Base-by-base conservation (phyloP, 2,329 filamentous ascomycete genomes). In the Ceratocystis ficicola region DNA sequence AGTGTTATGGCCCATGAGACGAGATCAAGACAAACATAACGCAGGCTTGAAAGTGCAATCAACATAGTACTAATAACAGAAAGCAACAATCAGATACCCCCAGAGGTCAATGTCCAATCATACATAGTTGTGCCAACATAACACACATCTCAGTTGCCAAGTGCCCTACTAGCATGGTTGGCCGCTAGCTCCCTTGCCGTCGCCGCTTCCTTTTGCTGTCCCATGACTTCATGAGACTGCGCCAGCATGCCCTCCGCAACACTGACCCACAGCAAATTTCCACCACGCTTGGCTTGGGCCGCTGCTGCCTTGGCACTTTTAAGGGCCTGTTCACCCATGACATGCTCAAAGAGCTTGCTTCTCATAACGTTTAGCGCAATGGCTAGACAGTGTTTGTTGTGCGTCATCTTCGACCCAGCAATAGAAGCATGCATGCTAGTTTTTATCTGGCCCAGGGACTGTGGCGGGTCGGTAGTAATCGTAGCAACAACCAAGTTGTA, bases 361-460 rank as follows among this genome's bases (percentile, higher is more conserved):
- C 88, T 87, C 88, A 96, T 95, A 69, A 94, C 86, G 70, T 86
- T 91, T 67, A 96, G 83, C 5, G 88, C 86, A 69, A 96, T 88
- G 61, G 86, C 86, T n/a, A 91, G 81, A 65, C 92, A 87, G 69
- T 95, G 88, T 36, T 84, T 84, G 73, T 96, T 96, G 65, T 80
- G 80, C 7, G 87, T 85, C 6, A 79, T 78, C 69, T 87, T 86
- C 12, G 89, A 86, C 2, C 85, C 83, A 48, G 82, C 81, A 52
- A 96, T 81, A 1, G 90, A 88, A 48, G 81, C 80, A 68, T 89
- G 85, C 65, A 96, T 86, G 71, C 87, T 85, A 50, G 86, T 83
- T 75, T 96, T 96, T 66, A 88, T 86, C 68, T 87, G 83, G 67
- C 89, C 85, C 68, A 94, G 87, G 30, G 87, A 83, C 62, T 79